phyloP scores from a whole-genome alignment of 768 basidiomycete species.

The Agrocybe chaxingu region DNA sequence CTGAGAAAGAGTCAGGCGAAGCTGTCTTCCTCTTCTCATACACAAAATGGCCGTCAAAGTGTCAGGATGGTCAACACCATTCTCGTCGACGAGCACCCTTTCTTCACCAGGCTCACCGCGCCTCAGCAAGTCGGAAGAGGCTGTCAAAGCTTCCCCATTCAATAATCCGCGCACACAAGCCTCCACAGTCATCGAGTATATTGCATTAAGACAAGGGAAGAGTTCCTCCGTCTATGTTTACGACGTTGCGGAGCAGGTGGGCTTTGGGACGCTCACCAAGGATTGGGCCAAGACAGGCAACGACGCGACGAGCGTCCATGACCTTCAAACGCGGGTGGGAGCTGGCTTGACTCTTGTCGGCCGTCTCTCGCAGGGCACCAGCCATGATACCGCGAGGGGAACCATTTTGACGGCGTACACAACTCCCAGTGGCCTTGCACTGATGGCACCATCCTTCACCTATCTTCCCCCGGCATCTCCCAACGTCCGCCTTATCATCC shows the following conservation, averaged over 20 bases:
- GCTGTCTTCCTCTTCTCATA: not conserved
- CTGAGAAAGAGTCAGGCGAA: not conserved
- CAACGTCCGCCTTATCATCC: conserved; percentile 71
- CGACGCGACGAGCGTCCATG: conserved; percentile 52
- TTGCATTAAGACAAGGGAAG: conserved; percentile 51
- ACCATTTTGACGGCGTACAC: conserved; percentile 76
- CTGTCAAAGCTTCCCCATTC: conserved; percentile 28
- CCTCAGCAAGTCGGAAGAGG: conserved; percentile 20
- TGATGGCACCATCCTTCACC: conserved; percentile 79
- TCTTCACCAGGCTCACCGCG: conserved; percentile 34
- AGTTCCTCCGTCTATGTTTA: conserved; percentile 77
- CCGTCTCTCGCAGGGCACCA: conserved; percentile 75
- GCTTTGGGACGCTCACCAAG: conserved; percentile 73
- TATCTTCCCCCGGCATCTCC: conserved; percentile 62
- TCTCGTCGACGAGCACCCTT: conserved; percentile 38
- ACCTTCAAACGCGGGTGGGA: conserved; percentile 80
- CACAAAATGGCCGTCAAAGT: conserved; percentile 16
- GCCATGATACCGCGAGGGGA: conserved; percentile 57
- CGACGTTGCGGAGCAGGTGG: conserved; percentile 81
- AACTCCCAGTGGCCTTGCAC: conserved; percentile 76
- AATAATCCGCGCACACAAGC: conserved; percentile 47
- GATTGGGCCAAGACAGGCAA: conserved; percentile 48
- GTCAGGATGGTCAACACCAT: conserved; percentile 37
- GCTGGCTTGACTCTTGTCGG: conserved; percentile 81
- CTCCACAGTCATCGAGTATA: conserved; percentile 64